Evolutionary conservation across 164 flowering plant genomes (phyloP).

Genomic region (Vitis amurensis): DNA sequence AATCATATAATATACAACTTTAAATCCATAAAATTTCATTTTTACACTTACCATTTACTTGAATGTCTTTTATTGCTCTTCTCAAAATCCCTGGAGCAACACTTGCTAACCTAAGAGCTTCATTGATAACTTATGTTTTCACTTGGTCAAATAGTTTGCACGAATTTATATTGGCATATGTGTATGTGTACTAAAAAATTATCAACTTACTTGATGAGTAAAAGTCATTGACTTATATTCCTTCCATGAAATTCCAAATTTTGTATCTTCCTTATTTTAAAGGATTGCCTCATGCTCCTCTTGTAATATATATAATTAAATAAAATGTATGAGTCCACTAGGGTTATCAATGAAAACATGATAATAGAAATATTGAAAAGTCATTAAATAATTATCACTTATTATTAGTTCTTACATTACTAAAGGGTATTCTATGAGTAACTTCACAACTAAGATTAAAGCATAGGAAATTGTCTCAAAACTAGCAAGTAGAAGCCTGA

Average conservation of each 20-base stretch:
- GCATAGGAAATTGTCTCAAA: constrained; percentile 25
- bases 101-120: constrained; percentile 8
- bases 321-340: too few relatives aligned
- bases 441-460: constrained; percentile 26
- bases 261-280: neutral
- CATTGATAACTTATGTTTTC: constrained; percentile 14
- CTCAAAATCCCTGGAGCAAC: constrained; percentile 9
- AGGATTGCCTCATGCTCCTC: constrained; percentile 18
- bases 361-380: neutral
- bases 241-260: constrained; percentile 14
- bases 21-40: too few relatives aligned
- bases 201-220: constrained; percentile 8
- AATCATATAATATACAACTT: too few relatives aligned
- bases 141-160: neutral
- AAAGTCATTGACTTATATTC: constrained; percentile 24
- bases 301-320: constrained; percentile 7
- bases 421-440: constrained; percentile 31
- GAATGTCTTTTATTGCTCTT: constrained; percentile 27
- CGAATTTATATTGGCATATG: neutral
- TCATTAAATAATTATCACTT: neutral
- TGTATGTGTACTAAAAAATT: neutral
- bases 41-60: constrained; percentile 31
- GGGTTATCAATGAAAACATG: neutral
- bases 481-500: constrained; percentile 23
- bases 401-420: constrained; percentile 27